Evolutionary conservation across 768 basidiomycete genomes (phyloP), one percentile per base, ranked within the genome.

Genomic region (Psilocybe tampanensis): DNA sequence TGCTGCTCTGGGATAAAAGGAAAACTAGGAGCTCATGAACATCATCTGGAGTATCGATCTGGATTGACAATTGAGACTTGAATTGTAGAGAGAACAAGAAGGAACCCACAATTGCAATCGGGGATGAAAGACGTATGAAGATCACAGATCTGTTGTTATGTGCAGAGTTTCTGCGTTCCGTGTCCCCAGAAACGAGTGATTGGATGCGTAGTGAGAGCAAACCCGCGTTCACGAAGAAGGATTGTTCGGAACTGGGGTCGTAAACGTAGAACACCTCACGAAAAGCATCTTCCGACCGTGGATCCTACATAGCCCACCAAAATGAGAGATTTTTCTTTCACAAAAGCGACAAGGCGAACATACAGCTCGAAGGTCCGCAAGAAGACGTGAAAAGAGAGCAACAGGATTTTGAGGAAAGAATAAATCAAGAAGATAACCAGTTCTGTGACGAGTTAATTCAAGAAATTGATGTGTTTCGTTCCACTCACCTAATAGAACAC

Each of bases 371-470:
- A 87, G 77, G 22, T 52, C 56, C 8, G 36, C 57, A 13, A 86
- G 55, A 21, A 84, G 65, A 2, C 61, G 19, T 1, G 71, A 59
- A 48, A 80, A 80, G 5, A 73, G 60, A 3, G 61, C 59, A 2
- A 66, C 57, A 1, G 80, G 74, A 34, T 76, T 63, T 21, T 71
- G 56, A 0, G 78, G 71, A 5, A 64, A 64, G 49, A 84, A 59
- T 7, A 72, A 64, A 60, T 87, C 86, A 21, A 86, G 75, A 2
- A 88, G 72, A 65, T 81, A 84, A 19, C 74, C 80, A 24, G 74
- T 68, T 36, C 85, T 81, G 60, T 24, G 24, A 3, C 23, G 29
- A 52, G 19, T 8, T 19, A 49, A 11, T 39, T 9, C 19, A 42
- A 56, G 18, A 7, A 29, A 7, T 19, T 23, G 13, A 18, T 21